Base-by-base conservation (phyloP, 2,329 filamentous ascomycete genomes). In the Diaporthe amygdali region DNA sequence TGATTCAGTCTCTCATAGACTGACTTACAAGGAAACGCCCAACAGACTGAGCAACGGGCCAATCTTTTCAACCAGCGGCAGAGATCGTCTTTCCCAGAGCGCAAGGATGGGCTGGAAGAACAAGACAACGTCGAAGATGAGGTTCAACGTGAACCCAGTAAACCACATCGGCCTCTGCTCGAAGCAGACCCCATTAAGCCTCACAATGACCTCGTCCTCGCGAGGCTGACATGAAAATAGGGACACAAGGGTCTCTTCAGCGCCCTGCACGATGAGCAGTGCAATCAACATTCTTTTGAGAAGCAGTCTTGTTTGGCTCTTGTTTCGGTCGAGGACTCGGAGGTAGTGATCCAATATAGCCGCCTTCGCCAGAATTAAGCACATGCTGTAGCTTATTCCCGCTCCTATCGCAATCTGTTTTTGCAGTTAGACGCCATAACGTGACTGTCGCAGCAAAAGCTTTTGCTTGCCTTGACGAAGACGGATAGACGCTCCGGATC, bases 111-210 rank as follows among this genome's bases (percentile, higher is more conserved):
- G 66, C 41, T 41, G 54, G 9, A 69, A 41, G 32, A 69, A 61
- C 9, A 69, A 22, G 5, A 49, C 10, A 2, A 61, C 22, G 41
- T 34, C 54, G 17, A 69, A 69, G 7, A 61, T 51, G 4, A 69
- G 54, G 30, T 69, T 69, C 39, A 69, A 47, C 22, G 54, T 61
- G 66, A 69, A 61, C 27, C 66, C 66, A 2, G 66, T 69, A 9
- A 61, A 69, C 66, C 66, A 69, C 66, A 69, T 69, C 9, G 66
- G 66, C 46, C n/a, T 47, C 41, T 52, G 54, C 22, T 69, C 30
- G 17, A 69, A 59, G 34, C 66, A 69, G n/a, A 49, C 8, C 52
- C 54, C 54, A 22, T 69, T 25, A 17, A 69, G 34, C 22, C 10
- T 27, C 41, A 69, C 44, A 22, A 69, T 37, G 8, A 54, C 41